Base-by-base conservation (phyloP, 1,284 basidiomycete genomes). In the Sutorius eximius region DNA sequence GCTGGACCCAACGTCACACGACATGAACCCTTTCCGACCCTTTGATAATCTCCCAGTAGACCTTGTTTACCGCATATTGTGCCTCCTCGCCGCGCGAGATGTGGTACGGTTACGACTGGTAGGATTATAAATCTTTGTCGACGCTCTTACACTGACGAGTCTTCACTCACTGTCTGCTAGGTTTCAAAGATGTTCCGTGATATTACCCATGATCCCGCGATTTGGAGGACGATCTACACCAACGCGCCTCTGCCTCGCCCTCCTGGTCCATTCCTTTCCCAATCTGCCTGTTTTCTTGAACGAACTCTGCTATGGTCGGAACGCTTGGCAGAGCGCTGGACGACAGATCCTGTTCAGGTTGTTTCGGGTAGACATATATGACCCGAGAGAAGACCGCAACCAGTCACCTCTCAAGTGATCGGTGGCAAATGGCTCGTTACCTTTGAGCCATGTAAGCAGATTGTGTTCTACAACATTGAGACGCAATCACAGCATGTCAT, bases 231-330 rank as follows among this genome's bases (percentile, higher is more conserved):
- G 8, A 33, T 59, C 30, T 57, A 56, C 32, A 22, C 57, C 5
- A 59, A 45, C 18, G 57, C 45, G 5, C 22, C 12, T 11, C 7
- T 57, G 5, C 56, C 56, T 20, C 51, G 57, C 20, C 51, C 56
- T 13, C 45, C 57, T 12, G 56, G 57, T 13, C 56, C 57, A 38
- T 59, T 59, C 32, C 42, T 46, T 18, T 59, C 15, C 11, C 56
- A 47, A 34, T 40, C 56, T 3, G 15, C 38, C 10, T 18, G 30
- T 18, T 59, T 47, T 32, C 56, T 58, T 9, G 52, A 58, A 24
- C 34, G 33, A 12, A 56, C 37, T 1, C 22, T 58, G 16, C 29
- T 45, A 10, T 22, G 32, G 5, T 58, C 57, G 1, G 56, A 47
- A 24, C 30, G 27, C 10, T 37, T 58, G 7, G 51, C 16, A 34